Percentiles rank a stretch among this genome's conserved stretches.
These are phyloP conservation scores for Boletus rubescentipes DNA, from an alignment of 768 basidiomycete species.

Conservation along the genomic window DNA sequence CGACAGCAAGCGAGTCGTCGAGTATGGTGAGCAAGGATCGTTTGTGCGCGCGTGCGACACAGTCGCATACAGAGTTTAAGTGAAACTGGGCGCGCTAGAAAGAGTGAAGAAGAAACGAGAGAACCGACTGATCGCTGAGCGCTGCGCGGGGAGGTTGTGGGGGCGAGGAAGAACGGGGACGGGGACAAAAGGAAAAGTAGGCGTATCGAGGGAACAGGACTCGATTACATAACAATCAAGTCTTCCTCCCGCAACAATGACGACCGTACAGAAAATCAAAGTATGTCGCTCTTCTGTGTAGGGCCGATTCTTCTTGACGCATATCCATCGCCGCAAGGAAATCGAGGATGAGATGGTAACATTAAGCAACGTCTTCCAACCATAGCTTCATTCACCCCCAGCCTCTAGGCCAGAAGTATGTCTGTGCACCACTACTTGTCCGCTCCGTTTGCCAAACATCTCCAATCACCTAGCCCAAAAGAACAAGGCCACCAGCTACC, in stretches of 20 bases:
- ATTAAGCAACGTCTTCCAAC: slow-evolving; percentile 16
- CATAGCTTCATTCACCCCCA: slow-evolving; percentile 29
- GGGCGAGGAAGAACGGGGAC: slow-evolving; percentile 10
- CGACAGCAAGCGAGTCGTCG: slow-evolving; percentile 25
- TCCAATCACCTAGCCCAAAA: slow-evolving; percentile 69
- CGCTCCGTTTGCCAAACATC: slow-evolving; percentile 9
- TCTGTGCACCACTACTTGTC: slow-evolving; percentile 20
- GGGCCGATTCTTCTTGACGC: slow-evolving; percentile 12
- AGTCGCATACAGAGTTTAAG: slow-evolving; percentile 31
- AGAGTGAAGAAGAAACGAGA: slow-evolving; percentile 26
- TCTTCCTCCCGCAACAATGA: slow-evolving; percentile 46
- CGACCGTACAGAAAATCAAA: slow-evolving; percentile 90
- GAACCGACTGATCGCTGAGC: slow-evolving; percentile 13
- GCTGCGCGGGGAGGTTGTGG: slow-evolving; percentile 18
- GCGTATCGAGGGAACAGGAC: background rate
- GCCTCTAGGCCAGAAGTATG: slow-evolving; percentile 74
- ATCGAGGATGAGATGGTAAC: slow-evolving; percentile 96
- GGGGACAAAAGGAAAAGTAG: slow-evolving; percentile 5
- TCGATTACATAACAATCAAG: slow-evolving; percentile 19
- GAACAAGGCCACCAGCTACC: slow-evolving; percentile 95
- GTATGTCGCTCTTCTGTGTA: slow-evolving; percentile 36
- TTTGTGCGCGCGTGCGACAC: slow-evolving; percentile 31
- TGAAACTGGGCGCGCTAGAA: slow-evolving; percentile 17
- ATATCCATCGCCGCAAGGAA: slow-evolving; percentile 50
- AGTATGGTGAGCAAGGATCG: slow-evolving; percentile 25